Percentiles rank a stretch among this genome's conserved stretches.
These are phyloP conservation scores for Tricholoma matsutake DNA, from an alignment of 768 basidiomycete genomes.

Conservation along the genomic window DNA sequence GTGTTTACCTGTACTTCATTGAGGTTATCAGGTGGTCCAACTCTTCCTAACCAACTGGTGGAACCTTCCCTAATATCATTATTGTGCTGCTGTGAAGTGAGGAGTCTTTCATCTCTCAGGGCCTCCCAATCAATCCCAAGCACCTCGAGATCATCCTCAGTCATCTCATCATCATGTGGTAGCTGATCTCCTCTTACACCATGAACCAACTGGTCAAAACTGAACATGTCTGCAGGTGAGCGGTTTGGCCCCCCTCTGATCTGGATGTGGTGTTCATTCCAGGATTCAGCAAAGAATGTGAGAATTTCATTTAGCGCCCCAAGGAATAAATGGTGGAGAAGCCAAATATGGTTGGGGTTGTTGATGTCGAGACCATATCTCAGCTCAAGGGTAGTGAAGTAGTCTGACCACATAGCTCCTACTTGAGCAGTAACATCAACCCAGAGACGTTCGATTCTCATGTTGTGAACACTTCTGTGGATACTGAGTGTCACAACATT, in stretches of 20 bases:
- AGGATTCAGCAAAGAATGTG: conserved; percentile 27
- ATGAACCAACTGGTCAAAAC: conserved; percentile 27
- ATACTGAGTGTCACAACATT: not conserved
- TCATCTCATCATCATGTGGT: not conserved
- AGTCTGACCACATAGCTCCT: conserved; percentile 28
- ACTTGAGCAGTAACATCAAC: conserved; percentile 28
- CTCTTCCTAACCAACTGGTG: conserved; percentile 1
- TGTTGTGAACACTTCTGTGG: not conserved
- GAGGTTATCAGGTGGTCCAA: not conserved
- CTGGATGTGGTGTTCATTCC: conserved; percentile 32
- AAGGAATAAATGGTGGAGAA: conserved; percentile 31
- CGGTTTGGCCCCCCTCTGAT: conserved; percentile 18
- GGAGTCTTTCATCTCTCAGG: conserved; percentile 13
- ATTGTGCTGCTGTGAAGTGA: not conserved
- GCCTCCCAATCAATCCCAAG: conserved; percentile 27
- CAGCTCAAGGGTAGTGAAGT: conserved; percentile 29
- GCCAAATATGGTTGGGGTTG: no score
- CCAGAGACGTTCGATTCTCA: conserved; percentile 29
- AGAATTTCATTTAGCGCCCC: no score
- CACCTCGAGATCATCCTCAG: conserved; percentile 16
- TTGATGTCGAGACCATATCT: conserved; percentile 25
- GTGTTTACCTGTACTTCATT: no score
- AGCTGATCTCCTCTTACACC: conserved; percentile 13
- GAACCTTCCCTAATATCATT: no score
- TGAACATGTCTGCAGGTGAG: conserved; percentile 31